Conservation (phyloP, 805 yeast species). For the Metschnikowia proteae region DNA sequence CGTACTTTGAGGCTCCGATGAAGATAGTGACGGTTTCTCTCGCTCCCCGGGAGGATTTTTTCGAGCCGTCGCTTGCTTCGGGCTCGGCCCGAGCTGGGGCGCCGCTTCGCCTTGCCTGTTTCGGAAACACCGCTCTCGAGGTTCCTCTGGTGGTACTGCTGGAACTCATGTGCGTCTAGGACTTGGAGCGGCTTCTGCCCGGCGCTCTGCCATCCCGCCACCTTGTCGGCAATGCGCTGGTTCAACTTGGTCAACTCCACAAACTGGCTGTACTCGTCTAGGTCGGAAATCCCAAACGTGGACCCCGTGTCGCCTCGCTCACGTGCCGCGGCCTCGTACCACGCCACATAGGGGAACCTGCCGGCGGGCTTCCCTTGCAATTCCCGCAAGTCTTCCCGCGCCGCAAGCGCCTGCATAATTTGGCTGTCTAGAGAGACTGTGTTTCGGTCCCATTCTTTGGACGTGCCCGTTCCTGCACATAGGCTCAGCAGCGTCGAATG, state of each 20-base stretch:
- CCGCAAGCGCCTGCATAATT: not conserved
- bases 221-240: slow-evolving; percentile 26
- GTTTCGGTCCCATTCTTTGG: not conserved
- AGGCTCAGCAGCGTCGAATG: not conserved
- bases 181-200: slow-evolving; percentile 10
- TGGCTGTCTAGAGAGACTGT: not conserved
- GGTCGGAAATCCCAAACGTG: slow-evolving; percentile 26
- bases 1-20: slow-evolving; percentile 61
- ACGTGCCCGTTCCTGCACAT: not conserved
- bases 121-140: not conserved
- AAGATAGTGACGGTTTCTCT: slow-evolving; percentile 19
- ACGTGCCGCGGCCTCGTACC: slow-evolving; percentile 11
- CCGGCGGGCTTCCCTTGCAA: not conserved
- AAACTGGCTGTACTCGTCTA: slow-evolving; percentile 35
- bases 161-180: slow-evolving; percentile 10
- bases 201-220: slow-evolving; percentile 6
- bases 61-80: not conserved
- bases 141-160: slow-evolving; percentile 6
- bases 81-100: not conserved
- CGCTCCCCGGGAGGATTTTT: not conserved
- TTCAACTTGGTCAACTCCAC: slow-evolving; percentile 33
- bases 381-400: not conserved
- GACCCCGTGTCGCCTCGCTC: slow-evolving; percentile 1
- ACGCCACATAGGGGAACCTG: slow-evolving; percentile 12
- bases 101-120: not conserved